Evolutionary conservation across 129 eudicot genomes (phyloP).

Genomic region (Chrysanthemum seticuspe): DNA sequence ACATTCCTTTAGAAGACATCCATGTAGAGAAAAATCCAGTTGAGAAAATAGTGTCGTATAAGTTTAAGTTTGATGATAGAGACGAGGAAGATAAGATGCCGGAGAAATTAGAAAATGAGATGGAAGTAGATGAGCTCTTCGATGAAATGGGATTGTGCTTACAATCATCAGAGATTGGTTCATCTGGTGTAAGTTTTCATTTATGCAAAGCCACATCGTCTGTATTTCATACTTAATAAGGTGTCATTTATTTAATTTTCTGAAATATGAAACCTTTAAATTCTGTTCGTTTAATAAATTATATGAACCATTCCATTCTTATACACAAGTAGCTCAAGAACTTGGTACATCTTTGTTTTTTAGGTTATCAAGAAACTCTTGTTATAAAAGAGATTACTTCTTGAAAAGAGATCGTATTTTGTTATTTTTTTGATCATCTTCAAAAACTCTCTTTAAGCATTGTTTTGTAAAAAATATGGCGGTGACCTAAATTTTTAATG

Average conservation of each 20-base stretch:
- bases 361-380: too few relatives aligned
- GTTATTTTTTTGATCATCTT: too few relatives aligned
- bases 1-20: slow-evolving; percentile 11
- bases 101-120: slow-evolving; percentile 37
- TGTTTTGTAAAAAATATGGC: too few relatives aligned
- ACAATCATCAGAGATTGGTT: slow-evolving; percentile 30
- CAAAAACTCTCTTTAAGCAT: too few relatives aligned
- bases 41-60: slow-evolving; percentile 28
- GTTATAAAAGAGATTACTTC: not conserved
- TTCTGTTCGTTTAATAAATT: too few relatives aligned
- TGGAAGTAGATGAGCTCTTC: slow-evolving; percentile 45
- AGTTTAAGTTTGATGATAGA: slow-evolving; percentile 38
- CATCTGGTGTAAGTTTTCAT: slow-evolving; percentile 24
- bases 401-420: too few relatives aligned
- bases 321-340: too few relatives aligned
- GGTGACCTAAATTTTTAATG: too few relatives aligned
- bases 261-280: too few relatives aligned
- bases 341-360: too few relatives aligned
- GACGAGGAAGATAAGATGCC: slow-evolving; percentile 26
- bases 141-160: slow-evolving; percentile 41
- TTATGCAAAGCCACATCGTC: not conserved
- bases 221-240: not conserved
- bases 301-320: too few relatives aligned
- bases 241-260: not conserved
- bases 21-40: not conserved